These are phyloP conservation scores for slime mould (Dictyostelium discoideum) DNA, from an alignment of 78 protist genomes.

Conservation along the genomic window DNA sequence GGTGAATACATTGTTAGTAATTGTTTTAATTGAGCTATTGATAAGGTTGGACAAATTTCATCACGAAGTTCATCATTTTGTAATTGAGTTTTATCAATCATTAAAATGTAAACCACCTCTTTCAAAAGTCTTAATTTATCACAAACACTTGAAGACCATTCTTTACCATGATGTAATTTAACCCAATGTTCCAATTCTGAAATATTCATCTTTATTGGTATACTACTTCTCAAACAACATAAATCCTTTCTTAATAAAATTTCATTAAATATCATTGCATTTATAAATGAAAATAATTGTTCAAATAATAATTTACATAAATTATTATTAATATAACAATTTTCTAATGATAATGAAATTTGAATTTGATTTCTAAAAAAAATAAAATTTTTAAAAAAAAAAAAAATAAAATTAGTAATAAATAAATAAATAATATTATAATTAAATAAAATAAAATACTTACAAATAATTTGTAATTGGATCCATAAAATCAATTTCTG, in stretches of 20 bases:
- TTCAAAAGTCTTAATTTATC: constrained; percentile 11
- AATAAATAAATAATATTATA: not conserved
- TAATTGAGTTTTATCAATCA: constrained; percentile 72
- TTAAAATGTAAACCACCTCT: constrained; percentile 59
- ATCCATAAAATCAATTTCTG: constrained; percentile 42
- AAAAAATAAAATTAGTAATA: not conserved
- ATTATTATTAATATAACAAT: not conserved
- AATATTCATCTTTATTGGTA: constrained; percentile 66
- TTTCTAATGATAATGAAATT: constrained; percentile 27
- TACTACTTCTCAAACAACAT: constrained; percentile 62
- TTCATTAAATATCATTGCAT: constrained; percentile 69
- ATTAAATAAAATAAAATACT: not conserved
- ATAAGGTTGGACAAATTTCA: constrained; percentile 59
- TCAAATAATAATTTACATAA: constrained; percentile 28
- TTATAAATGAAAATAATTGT: constrained; percentile 53
- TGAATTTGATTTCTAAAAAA: constrained; percentile 26
- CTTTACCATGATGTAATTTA: constrained; percentile 51
- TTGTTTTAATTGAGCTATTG: constrained; percentile 66
- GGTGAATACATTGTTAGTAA: constrained; percentile 61
- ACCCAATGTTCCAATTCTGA: constrained; percentile 76
- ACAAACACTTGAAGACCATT: not conserved
- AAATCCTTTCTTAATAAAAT: constrained; percentile 58
- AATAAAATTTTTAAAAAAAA: not conserved
- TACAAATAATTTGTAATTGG: constrained; percentile 59
- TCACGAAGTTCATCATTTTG: constrained; percentile 10